A percentile compares a stretch with the other conserved stretches of the same genome.
Conservation (phyloP, 805 yeast species). For the Kazachstania psychrophila region DNA sequence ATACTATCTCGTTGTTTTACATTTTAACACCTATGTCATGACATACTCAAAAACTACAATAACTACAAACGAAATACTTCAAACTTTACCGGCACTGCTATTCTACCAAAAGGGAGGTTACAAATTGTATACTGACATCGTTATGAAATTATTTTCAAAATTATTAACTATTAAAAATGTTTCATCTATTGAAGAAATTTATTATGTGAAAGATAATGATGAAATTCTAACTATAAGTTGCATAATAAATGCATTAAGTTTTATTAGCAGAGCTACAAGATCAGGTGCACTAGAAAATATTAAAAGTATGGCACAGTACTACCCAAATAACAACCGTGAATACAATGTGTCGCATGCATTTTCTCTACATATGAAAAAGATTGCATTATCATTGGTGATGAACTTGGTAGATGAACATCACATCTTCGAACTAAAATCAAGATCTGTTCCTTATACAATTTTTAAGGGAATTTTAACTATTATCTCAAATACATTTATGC, state of each 20-base stretch:
- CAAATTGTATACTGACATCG: conserved; percentile 16
- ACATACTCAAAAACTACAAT: conserved; percentile 26
- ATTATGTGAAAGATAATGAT: conserved; percentile 30
- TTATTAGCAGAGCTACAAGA: conserved; percentile 39
- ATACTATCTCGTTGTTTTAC: conserved; percentile 31
- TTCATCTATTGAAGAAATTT: conserved; percentile 30
- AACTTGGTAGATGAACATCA: conserved; percentile 15
- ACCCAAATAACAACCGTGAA: conserved; percentile 15
- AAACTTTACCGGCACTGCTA: conserved; percentile 36
- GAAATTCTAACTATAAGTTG: conserved; percentile 33
- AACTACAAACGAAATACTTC: conserved; percentile 24
- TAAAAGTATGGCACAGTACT: conserved; percentile 16
- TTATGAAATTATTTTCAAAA: conserved; percentile 17
- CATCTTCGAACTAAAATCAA: conserved; percentile 20
- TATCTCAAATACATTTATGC: conserved; percentile 36
- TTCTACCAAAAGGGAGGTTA: conserved; percentile 47
- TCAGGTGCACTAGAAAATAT: conserved; percentile 29
- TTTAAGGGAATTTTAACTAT: conserved; percentile 40
- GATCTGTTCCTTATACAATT: conserved; percentile 32
- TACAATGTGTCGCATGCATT: conserved; percentile 20
- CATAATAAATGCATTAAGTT: conserved; percentile 35
- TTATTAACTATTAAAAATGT: conserved; percentile 19
- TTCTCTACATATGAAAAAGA: conserved; percentile 16
- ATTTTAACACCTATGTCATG: conserved; percentile 31
- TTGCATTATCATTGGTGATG: conserved; percentile 16